These are phyloP conservation scores for Tylopilus felleus DNA, from an alignment of 768 basidiomycete genomes.

Conservation along the genomic window DNA sequence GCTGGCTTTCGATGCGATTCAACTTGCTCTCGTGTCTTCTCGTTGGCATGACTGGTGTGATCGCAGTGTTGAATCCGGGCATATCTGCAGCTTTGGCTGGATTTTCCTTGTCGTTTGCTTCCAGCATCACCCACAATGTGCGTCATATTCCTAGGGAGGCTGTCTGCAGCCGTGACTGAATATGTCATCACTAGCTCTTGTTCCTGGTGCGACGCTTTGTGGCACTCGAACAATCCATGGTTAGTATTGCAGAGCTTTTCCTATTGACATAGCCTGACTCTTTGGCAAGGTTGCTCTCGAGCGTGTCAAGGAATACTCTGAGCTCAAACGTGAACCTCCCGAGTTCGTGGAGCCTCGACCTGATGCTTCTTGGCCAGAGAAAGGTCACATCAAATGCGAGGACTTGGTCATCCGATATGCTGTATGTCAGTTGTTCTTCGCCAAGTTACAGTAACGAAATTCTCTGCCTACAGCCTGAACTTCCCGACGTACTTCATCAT, in stretches of 20 bases:
- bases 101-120: conserved; percentile 82
- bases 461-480: conserved; percentile 56
- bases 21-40: conserved; percentile 72
- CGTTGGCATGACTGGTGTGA: conserved; percentile 67
- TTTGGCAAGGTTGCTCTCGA: conserved; percentile 68
- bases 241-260: conserved; percentile 25
- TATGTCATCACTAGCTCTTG: conserved; percentile 39
- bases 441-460: neutral
- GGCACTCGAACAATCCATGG: conserved; percentile 90
- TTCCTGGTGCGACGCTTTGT: conserved; percentile 81
- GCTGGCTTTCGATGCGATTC: conserved; percentile 89
- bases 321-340: conserved; percentile 69
- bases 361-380: conserved; percentile 70
- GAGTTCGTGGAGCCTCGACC: conserved; percentile 90
- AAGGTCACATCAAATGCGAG: conserved; percentile 66
- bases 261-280: neutral
- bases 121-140: conserved; percentile 68
- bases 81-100: conserved; percentile 83
- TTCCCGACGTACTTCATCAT: conserved; percentile 81
- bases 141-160: neutral
- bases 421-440: conserved; percentile 39
- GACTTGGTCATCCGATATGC: conserved; percentile 76
- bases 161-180: conserved; percentile 15
- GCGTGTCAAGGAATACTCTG: conserved; percentile 89
- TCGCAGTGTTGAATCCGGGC: conserved; percentile 62